Conservation (phyloP, 2,329 filamentous ascomycete genomes). For the Metarhizium humberi region DNA sequence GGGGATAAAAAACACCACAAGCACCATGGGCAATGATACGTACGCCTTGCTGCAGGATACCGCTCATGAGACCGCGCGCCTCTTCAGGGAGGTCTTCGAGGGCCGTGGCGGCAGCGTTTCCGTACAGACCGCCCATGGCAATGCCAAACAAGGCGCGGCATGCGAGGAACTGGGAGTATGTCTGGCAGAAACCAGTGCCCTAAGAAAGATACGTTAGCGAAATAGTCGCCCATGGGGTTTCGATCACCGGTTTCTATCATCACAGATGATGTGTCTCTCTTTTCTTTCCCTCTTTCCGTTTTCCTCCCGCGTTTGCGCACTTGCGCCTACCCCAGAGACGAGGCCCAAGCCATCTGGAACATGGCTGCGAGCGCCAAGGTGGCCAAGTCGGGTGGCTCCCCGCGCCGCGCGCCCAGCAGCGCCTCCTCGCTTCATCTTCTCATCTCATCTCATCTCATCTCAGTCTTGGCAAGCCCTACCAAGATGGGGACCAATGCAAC, state of each 20-base stretch:
- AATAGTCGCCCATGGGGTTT: background rate
- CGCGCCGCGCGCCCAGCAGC: background rate
- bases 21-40: conserved; percentile 9
- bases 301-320: too few species aligned
- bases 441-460: background rate
- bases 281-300: too few species aligned
- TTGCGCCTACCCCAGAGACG: too few species aligned
- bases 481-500: background rate
- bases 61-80: conserved; percentile 64
- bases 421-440: background rate
- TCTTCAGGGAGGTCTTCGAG: conserved; percentile 64
- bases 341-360: background rate
- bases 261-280: too few species aligned
- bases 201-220: conserved; percentile 11
- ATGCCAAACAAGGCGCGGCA: conserved; percentile 69
- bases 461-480: background rate
- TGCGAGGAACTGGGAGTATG: conserved; percentile 63
- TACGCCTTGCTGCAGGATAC: conserved; percentile 64
- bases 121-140: conserved; percentile 75
- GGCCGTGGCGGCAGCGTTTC: conserved; percentile 70
- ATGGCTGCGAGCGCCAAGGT: background rate
- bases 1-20: background rate
- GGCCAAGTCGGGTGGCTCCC: conserved; percentile 5
- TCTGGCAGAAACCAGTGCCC: conserved; percentile 59
- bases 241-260: too few species aligned